Evolutionary conservation across 257 asterid species (phyloP).

Genomic region (Rhazya stricta): DNA sequence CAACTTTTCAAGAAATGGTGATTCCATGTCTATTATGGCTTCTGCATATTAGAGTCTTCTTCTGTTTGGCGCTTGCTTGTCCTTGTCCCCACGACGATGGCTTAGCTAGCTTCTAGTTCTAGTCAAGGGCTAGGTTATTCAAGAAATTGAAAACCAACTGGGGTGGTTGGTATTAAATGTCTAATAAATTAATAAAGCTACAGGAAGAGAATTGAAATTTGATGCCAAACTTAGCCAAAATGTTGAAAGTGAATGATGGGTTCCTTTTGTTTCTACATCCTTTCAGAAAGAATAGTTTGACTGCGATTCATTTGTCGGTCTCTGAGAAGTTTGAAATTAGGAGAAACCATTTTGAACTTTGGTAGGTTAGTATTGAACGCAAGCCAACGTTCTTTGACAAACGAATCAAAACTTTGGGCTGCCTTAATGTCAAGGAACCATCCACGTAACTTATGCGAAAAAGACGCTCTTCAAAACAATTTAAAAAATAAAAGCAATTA

Average conservation of each 20-base stretch:
- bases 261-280: neutral
- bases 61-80: neutral
- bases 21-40: too few species aligned
- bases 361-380: neutral
- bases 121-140: neutral
- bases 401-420: neutral
- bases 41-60: neutral
- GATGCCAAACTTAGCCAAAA: constrained; percentile 12
- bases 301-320: constrained; percentile 14
- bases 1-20: neutral
- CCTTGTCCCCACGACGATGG: neutral
- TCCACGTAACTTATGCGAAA: constrained; percentile 4
- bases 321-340: constrained; percentile 27
- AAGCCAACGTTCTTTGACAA: constrained; percentile 25
- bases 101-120: neutral
- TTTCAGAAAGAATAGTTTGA: constrained; percentile 14
- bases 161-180: neutral
- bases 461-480: too few species aligned
- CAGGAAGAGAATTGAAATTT: neutral
- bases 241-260: constrained; percentile 13
- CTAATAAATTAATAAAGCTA: neutral
- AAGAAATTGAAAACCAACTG: neutral
- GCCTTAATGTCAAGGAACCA: neutral
- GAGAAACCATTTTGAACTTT: constrained; percentile 29
- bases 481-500: too few species aligned